phyloP scores from a whole-genome alignment of 331 rosid genomes.

The Saraca asoca region DNA sequence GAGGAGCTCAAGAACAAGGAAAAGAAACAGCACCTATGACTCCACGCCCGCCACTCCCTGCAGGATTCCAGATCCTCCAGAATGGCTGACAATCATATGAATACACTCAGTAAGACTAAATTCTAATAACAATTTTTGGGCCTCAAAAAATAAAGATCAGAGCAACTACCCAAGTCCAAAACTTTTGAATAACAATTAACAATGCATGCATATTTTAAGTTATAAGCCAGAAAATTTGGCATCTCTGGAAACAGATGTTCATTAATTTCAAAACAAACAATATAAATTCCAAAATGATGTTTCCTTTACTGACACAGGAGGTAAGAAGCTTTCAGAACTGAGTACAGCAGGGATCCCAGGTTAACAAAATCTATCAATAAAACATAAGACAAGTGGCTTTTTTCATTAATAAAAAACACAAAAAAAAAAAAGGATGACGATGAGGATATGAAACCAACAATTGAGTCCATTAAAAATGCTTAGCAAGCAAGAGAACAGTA shows the following conservation, averaged over 20 bases:
- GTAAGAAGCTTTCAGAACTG: not conserved
- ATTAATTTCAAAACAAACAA: not conserved
- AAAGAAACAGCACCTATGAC: conserved; percentile 72
- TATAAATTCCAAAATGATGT: not conserved
- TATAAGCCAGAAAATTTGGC: not conserved
- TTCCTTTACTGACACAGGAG: not conserved
- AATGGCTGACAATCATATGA: conserved; percentile 69
- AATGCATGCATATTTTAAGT: no score
- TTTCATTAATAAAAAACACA: not conserved
- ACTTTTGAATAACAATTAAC: not conserved
- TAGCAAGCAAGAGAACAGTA: not conserved
- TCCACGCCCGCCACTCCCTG: conserved; percentile 97
- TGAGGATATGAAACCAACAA: not conserved
- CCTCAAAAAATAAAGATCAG: conserved; percentile 16
- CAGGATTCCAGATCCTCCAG: conserved; percentile 99
- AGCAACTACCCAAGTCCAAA: conserved; percentile 8
- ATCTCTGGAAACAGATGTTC: not conserved
- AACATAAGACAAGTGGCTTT: not conserved
- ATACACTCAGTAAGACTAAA: conserved; percentile 27
- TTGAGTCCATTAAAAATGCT: not conserved
- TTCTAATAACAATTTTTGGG: conserved; percentile 10
- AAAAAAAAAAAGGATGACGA: not conserved
- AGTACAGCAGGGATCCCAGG: not conserved
- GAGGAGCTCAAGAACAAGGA: conserved; percentile 8
- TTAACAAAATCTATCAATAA: conserved; percentile 4